phyloP scores from a whole-genome alignment of 163 green algal genomes.

The Botryococcus braunii region DNA sequence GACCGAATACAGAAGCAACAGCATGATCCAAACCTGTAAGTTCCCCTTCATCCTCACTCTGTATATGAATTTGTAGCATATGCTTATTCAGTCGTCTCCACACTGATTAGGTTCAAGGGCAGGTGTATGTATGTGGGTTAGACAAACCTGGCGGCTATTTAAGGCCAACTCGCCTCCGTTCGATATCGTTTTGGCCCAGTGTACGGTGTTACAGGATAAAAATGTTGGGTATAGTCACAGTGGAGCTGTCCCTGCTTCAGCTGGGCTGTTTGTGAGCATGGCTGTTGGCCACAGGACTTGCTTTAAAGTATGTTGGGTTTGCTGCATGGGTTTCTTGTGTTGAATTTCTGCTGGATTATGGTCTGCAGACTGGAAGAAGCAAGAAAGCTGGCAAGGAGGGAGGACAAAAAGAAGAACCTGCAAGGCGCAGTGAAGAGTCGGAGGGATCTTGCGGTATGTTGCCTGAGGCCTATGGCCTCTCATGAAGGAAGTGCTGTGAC shows the following conservation, averaged over 20 bases:
- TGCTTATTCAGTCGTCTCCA: background rate
- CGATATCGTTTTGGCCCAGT: background rate
- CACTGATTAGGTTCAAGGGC: background rate
- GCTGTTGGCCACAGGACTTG: background rate
- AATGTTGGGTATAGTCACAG: too few species aligned
- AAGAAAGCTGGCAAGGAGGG: constrained; percentile 47
- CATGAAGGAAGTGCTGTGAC: background rate
- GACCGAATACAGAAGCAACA: constrained; percentile 62
- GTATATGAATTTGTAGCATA: background rate
- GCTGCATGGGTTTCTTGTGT: background rate
- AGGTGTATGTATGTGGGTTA: background rate
- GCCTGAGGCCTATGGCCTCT: background rate
- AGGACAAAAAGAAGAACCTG: constrained; percentile 35
- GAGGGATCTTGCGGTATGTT: constrained; percentile 24
- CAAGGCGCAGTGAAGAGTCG: constrained; percentile 14
- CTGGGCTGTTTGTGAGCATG: background rate
- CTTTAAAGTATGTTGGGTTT: background rate
- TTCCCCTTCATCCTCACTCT: background rate
- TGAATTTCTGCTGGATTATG: background rate
- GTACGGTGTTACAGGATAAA: too few species aligned
- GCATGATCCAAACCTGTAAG: constrained; percentile 46
- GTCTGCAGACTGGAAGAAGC: constrained; percentile 48
- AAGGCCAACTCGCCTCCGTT: background rate
- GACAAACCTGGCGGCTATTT: background rate
- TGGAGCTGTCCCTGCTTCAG: background rate